A percentile compares a stretch with the other conserved stretches of the same genome.
Evolutionary conservation across 2,329 filamentous ascomycete genomes (phyloP).

Genomic region (Hymenoscyphus linearis): DNA sequence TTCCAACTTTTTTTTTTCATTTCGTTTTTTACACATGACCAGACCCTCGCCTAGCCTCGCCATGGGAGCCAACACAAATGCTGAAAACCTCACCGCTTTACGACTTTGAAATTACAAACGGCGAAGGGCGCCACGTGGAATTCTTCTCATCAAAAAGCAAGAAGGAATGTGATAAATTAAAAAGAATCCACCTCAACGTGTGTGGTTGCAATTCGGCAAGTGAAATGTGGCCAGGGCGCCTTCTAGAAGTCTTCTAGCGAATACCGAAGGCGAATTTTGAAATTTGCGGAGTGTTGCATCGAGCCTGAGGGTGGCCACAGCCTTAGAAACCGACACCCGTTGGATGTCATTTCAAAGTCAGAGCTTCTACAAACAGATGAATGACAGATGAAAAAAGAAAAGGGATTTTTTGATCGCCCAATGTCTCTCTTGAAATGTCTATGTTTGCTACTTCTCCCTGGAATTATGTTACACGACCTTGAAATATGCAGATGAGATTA

Average conservation of each 20-base stretch:
- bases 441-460: background rate
- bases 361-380: background rate
- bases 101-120: background rate
- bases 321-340: background rate
- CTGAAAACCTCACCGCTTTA: slow-evolving; percentile 7
- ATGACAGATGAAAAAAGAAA: background rate
- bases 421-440: too few relatives aligned
- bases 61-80: background rate
- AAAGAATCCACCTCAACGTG: background rate
- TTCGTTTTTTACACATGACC: slow-evolving; percentile 3
- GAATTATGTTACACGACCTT: background rate
- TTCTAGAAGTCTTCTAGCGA: background rate
- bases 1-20: slow-evolving; percentile 5
- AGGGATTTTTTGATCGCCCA: too few relatives aligned
- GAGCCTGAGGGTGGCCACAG: background rate
- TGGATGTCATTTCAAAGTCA: background rate
- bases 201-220: background rate
- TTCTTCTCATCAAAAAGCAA: background rate
- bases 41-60: background rate
- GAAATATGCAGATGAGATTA: background rate
- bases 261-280: background rate
- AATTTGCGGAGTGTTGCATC: background rate
- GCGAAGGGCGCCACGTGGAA: background rate
- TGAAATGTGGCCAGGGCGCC: background rate
- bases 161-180: background rate